Evolutionary conservation across 2,329 filamentous ascomycete genomes (phyloP), one percentile per base, ranked within the genome.

Genomic region (Pseudohalonectria lignicola): DNA sequence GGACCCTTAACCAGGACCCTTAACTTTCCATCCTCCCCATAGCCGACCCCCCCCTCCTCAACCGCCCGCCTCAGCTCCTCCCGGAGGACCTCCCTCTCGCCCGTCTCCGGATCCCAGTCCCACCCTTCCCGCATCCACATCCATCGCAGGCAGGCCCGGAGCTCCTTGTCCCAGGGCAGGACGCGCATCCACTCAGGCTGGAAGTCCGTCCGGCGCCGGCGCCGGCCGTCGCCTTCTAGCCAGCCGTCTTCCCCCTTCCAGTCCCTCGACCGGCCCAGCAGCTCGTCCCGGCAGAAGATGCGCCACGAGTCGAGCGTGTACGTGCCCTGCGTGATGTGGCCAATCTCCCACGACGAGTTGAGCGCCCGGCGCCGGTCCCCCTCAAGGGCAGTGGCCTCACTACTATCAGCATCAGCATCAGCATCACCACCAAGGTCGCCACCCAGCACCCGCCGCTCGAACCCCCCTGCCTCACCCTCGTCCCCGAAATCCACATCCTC

Each of bases 111-210:
- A 60, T 93, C 74, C 86, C 86, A 94, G 30, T 78, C 67, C 72
- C 79, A 90, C 0, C 86, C 86, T 50, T 94, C 84, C 33, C 79
- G 76, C 61, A 92, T 73, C 87, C 88, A 94, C 76, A 87, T 85
- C 87, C 88, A 95, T 29, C 81, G 71, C 51, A 95, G 59, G 60
- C 79, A 94, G 0, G 86, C 86, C 31, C 84, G 71, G n/a, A 95
- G 63, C 57, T 95, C 88, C 60, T 94, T 95, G 57, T 95, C 88
- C 31, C 69, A 62, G 0, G 88, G 86, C 35, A 82, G 54, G 1
- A 94, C 86, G 3, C 85, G 73, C 71, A 87, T 92, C 88, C 88
- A 95, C 57, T 95, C 88, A 0, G 86, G 85, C 49, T 86, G 79
- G 52, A 88, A 86, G 12, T 66, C 63, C 15, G 11, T 66, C 63